Evolutionary conservation across 306 rosid species (phyloP).

Genomic region (Quercus variabilis): DNA sequence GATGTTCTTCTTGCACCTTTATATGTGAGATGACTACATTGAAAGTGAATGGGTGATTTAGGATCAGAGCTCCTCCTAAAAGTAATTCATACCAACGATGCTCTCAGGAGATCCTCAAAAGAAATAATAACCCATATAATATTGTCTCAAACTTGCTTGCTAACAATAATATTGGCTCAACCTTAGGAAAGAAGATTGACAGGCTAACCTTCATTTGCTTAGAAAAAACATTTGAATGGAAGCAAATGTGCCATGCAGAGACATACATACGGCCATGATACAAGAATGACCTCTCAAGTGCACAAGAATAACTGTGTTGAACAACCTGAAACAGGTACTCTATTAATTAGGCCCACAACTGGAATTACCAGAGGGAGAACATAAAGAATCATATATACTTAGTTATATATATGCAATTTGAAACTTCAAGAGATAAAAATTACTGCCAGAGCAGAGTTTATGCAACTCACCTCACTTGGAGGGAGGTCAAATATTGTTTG

Average conservation of each 20-base stretch:
- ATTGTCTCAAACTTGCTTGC: slow-evolving; percentile 7
- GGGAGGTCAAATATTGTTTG: slow-evolving; percentile 82
- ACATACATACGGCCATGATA: slow-evolving; percentile 98
- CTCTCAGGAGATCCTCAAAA: not conserved
- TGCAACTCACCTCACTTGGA: slow-evolving; percentile 72
- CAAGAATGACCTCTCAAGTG: slow-evolving; percentile 98
- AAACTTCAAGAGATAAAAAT: slow-evolving; percentile 9
- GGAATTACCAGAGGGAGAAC: slow-evolving; percentile 7
- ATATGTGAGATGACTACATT: not conserved
- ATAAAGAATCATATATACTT: not conserved
- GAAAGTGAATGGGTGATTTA: not conserved
- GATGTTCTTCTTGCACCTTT: not conserved
- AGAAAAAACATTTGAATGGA: slow-evolving; percentile 94
- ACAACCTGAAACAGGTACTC: slow-evolving; percentile 63
- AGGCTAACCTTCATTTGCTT: slow-evolving; percentile 95
- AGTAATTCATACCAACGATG: not conserved
- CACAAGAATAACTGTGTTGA: slow-evolving; percentile 95
- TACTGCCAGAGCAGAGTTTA: slow-evolving; percentile 15
- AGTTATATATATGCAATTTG: not conserved
- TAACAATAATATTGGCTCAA: slow-evolving; percentile 8
- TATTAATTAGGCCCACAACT: slow-evolving; percentile 30
- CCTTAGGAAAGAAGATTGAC: slow-evolving; percentile 6
- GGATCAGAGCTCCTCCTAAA: not conserved
- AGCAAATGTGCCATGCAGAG: slow-evolving; percentile 93
- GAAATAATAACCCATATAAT: slow-evolving; percentile 3